Evolutionary conservation across 441 rosid species (phyloP).

Genomic region (Monsonia emarginata): DNA sequence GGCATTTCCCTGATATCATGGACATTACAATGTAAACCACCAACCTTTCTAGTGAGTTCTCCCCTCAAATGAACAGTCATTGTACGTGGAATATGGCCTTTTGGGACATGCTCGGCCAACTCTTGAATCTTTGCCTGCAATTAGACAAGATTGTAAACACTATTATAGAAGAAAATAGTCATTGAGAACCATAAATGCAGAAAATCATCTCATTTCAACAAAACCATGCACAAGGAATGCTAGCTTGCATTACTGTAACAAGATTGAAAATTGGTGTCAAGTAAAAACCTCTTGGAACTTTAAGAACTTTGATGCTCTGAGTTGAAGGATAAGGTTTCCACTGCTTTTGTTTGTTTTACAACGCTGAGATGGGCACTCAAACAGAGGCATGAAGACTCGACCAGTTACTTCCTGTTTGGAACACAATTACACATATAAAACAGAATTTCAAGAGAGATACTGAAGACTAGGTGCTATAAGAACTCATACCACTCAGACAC

Average conservation of each 20-base stretch:
- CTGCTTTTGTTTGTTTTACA: slow-evolving; percentile 54
- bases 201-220: slow-evolving; percentile 13
- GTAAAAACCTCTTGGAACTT: slow-evolving; percentile 83
- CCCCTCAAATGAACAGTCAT: slow-evolving; percentile 97
- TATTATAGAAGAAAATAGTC: not conserved
- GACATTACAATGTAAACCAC: slow-evolving; percentile 14
- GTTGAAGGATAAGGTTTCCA: slow-evolving; percentile 91
- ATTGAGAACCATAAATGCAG: not conserved
- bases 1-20: slow-evolving; percentile 10
- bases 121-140: slow-evolving; percentile 97
- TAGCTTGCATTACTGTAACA: slow-evolving; percentile 1
- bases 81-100: slow-evolving; percentile 92
- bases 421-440: slow-evolving; percentile 4
- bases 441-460: not conserved
- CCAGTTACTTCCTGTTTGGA: slow-evolving; percentile 77
- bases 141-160: not conserved
- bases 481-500: not conserved
- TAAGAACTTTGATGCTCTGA: slow-evolving; percentile 89
- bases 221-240: slow-evolving; percentile 2
- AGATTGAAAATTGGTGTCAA: slow-evolving; percentile 10
- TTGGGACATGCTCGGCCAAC: slow-evolving; percentile 95
- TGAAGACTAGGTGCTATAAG: not conserved
- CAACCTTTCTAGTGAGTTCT: slow-evolving; percentile 92
- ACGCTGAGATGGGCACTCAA: slow-evolving; percentile 69
- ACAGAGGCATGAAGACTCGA: slow-evolving; percentile 88